Base-by-base conservation (phyloP, 345 rosid species). In the Populus ilicifolia region DNA sequence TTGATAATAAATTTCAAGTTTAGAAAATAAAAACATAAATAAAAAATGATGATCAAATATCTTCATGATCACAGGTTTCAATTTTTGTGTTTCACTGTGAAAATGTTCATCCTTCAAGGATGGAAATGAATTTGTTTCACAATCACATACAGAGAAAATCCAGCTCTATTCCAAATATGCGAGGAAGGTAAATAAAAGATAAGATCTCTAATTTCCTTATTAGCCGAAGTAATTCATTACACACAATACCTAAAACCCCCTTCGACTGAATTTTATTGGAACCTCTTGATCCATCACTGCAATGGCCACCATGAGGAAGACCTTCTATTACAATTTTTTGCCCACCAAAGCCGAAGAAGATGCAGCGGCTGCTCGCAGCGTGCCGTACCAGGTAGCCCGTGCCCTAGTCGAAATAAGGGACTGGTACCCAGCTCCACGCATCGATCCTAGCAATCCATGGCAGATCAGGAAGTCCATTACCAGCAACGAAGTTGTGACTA, bases 271-370 rank as follows among this genome's bases (percentile, higher is more conserved):
- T 38, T 16, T 67, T 25, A 20, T 8, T 21, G 14, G 36, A 14
- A 6, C 36, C 69, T 7, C 16, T 8, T 27, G 29, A 27, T 2
- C 21, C 36, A 9, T 38, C 9, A 10, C 8, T n/a, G 8, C 8
- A 9, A 17, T 8, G n/a, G 27, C 70, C 70, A 21, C 52, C 41
- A 67, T 62, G 83, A 87, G 75, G 70, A 85, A 85, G 74, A 43
- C 79, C 6, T 78, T 68, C 71, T 78, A 6, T 70, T 79, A 83
- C 84, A 62, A 78, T 23, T 83, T 85, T 71, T 2, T 85, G 0
- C 82, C 79, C 20, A 71, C 75, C 73, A 88, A 88, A 74, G 80
- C 76, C 0, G 85, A 75, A 63, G 87, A 86, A 75, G 84, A 80
- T 21, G 77, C 78, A 7, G 83, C 62, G 12, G 38, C 43, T 11